Base-by-base conservation (phyloP, 2,329 filamentous ascomycete species). In the Xylaria sp. region DNA sequence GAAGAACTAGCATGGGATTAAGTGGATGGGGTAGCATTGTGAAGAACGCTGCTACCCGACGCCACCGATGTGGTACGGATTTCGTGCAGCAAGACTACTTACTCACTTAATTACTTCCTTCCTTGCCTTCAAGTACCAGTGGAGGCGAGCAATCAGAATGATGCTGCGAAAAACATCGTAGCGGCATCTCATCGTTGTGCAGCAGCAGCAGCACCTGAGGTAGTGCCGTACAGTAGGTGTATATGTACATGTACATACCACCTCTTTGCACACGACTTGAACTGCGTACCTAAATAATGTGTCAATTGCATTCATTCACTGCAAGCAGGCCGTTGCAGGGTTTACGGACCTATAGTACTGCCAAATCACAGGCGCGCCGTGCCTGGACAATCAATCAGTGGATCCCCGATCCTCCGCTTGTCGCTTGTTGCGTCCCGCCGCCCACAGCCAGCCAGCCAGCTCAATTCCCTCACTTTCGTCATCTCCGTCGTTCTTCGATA, bases 81-180 rank as follows among this genome's bases (percentile, higher is more conserved):
- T 58, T 61, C 53, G 56, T 60, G 61, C 56, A 65, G 55, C 40
- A 42, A 54, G 47, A 35, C 45, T 31, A 50, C 58, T n/a, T n/a
- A n/a, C n/a, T n/a, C n/a, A n/a, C n/a, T n/a, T n/a, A n/a, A n/a
- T n/a, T n/a, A n/a, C n/a, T n/a, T n/a, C n/a, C n/a, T n/a, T n/a
- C n/a, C n/a, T n/a, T n/a, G n/a, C n/a, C n/a, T n/a, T n/a, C n/a
- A n/a, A n/a, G n/a, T n/a, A n/a, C n/a, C n/a, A n/a, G n/a, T n/a
- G n/a, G n/a, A n/a, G n/a, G n/a, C 47, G 51, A 64, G 60, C 60
- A 63, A 60, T 63, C 57, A 63, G 66, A 49, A 53, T 54, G 31
- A 60, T 51, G 43, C 57, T 46, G 64, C 51, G 43, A 52, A 59
- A n/a, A n/a, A n/a, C n/a, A n/a, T n/a, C n/a, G n/a, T n/a, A n/a